Conservation (phyloP, 805 yeast species). For the Maudiozyma serrabonitensis region DNA sequence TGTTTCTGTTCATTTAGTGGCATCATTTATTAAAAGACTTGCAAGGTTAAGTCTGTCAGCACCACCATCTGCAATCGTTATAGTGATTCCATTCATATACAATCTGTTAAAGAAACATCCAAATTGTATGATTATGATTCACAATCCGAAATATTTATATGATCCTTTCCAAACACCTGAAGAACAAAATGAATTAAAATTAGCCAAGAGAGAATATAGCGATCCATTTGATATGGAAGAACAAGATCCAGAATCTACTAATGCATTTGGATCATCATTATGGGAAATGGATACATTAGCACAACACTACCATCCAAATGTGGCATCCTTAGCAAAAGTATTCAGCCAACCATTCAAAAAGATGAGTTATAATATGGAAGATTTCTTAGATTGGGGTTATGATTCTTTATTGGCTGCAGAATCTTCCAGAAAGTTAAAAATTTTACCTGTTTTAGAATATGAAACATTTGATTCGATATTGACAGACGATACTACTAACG, state of each 20-base stretch:
- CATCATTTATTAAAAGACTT: slow-evolving; percentile 79
- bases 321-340: slow-evolving; percentile 82
- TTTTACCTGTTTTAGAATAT: slow-evolving; percentile 70
- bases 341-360: slow-evolving; percentile 86
- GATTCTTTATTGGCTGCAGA: slow-evolving; percentile 55
- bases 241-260: slow-evolving; percentile 64
- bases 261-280: slow-evolving; percentile 74
- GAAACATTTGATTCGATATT: slow-evolving; percentile 31
- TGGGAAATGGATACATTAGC: slow-evolving; percentile 85
- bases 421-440: slow-evolving; percentile 50
- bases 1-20: slow-evolving; percentile 70
- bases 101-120: slow-evolving; percentile 88
- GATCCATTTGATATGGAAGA: slow-evolving; percentile 67
- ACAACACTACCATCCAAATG: slow-evolving; percentile 89
- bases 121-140: slow-evolving; percentile 83
- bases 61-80: slow-evolving; percentile 83
- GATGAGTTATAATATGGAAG: slow-evolving; percentile 81
- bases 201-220: slow-evolving; percentile 22
- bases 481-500: slow-evolving; percentile 3
- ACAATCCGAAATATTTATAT: slow-evolving; percentile 32
- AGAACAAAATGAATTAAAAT: slow-evolving; percentile 19
- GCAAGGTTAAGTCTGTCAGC: slow-evolving; percentile 66
- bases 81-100: slow-evolving; percentile 83
- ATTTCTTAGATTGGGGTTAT: slow-evolving; percentile 88
- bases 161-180: slow-evolving; percentile 20